These are phyloP conservation scores for Heterobasidion irregulare DNA, from an alignment of 1,284 basidiomycete species.

Conservation along the genomic window DNA sequence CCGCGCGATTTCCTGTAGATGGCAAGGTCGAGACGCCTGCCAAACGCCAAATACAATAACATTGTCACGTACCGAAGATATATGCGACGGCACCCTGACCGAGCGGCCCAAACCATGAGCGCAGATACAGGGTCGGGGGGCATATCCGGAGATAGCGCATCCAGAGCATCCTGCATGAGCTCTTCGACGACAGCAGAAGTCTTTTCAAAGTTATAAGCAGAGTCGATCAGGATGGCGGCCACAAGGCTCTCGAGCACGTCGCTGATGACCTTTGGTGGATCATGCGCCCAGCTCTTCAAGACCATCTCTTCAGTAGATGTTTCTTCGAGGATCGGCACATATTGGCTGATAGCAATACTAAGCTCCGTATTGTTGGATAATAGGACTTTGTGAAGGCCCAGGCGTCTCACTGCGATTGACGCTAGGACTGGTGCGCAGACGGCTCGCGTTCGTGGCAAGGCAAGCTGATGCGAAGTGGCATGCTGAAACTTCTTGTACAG, in stretches of 20 bases:
- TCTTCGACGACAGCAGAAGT: conserved; percentile 49
- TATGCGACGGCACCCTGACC: conserved; percentile 43
- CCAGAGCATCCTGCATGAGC: conserved; percentile 56
- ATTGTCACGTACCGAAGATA: conserved; percentile 31
- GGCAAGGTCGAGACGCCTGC: background rate
- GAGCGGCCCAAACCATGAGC: conserved; percentile 54
- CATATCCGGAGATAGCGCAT: conserved; percentile 45
- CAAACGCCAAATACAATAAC: background rate
- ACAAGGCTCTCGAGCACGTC: conserved; percentile 79
- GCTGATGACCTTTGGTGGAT: conserved; percentile 75
- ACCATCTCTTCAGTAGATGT: conserved; percentile 55
- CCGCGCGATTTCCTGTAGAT: conserved; percentile 39
- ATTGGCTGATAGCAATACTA: conserved; percentile 50
- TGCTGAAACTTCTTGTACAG: conserved; percentile 60
- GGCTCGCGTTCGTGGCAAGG: conserved; percentile 58
- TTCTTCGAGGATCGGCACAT: conserved; percentile 48
- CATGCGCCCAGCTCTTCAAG: conserved; percentile 65
- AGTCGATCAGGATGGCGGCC: conserved; percentile 80
- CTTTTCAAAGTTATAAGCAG: conserved; percentile 61
- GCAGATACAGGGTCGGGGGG: conserved; percentile 61
- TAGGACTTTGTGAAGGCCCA: conserved; percentile 63
- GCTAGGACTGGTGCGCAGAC: conserved; percentile 73
- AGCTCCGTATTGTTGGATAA: conserved; percentile 67
- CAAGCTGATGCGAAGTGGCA: conserved; percentile 69
- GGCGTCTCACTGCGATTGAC: conserved; percentile 52